phyloP scores from a whole-genome alignment of 2,329 filamentous ascomycete genomes.

The Acrodontium crateriforme region DNA sequence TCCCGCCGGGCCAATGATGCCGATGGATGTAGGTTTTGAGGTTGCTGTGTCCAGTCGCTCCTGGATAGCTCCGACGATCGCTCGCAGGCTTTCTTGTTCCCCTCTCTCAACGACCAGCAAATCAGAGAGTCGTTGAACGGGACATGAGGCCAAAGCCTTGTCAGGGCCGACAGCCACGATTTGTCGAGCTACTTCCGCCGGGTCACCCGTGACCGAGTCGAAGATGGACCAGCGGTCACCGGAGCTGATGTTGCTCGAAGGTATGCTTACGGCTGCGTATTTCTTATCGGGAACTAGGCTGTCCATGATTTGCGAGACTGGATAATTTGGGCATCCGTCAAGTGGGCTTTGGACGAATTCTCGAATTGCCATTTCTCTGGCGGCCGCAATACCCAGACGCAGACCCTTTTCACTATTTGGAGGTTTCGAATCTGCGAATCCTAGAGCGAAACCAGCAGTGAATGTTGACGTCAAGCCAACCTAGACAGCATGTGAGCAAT shows the following conservation, averaged over 20 bases:
- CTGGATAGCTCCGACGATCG: conserved; percentile 17
- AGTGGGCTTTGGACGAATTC: conserved; percentile 15
- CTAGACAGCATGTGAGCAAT: no score
- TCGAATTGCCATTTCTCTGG: conserved; percentile 11
- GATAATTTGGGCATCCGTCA: conserved; percentile 17
- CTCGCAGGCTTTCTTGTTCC: conserved; percentile 20
- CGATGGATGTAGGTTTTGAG: conserved; percentile 18
- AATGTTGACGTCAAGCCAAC: conserved; percentile 19
- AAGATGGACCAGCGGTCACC: conserved; percentile 23
- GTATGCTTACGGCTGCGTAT: conserved; percentile 17
- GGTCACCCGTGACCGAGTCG: conserved; percentile 19
- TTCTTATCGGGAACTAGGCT: conserved; percentile 11
- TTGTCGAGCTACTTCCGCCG: conserved; percentile 19
- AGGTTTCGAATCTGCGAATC: conserved; percentile 17
- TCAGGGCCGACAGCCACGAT: conserved; percentile 18
- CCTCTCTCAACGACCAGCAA: conserved; percentile 17
- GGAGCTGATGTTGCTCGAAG: conserved; percentile 19
- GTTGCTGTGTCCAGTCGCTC: conserved; percentile 14
- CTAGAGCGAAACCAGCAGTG: conserved; percentile 21
- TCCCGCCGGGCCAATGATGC: conserved; percentile 17
- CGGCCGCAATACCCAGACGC: conserved; percentile 16
- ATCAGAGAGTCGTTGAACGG: conserved; percentile 15
- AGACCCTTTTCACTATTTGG: conserved; percentile 18
- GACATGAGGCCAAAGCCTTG: conserved; percentile 18
- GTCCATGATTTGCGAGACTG: conserved; percentile 14